Conservation (phyloP, 179 eudicot species). For the Spergularia azorica region DNA sequence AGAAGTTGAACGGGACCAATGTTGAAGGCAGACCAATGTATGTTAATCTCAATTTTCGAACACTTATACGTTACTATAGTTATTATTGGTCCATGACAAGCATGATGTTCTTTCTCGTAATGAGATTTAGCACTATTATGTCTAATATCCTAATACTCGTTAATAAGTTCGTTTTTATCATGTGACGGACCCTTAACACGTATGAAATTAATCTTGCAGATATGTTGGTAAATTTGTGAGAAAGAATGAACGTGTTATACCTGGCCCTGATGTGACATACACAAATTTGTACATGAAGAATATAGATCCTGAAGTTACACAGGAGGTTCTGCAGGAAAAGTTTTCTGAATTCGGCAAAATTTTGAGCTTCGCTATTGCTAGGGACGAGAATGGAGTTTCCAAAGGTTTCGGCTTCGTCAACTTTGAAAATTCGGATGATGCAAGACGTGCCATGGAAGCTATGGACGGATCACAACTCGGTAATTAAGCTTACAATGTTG, state of each 20-base stretch:
- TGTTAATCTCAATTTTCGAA: slow-evolving; percentile 4
- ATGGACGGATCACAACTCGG: slow-evolving; percentile 69
- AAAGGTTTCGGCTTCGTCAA: slow-evolving; percentile 83
- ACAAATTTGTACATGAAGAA: slow-evolving; percentile 79
- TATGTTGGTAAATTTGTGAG: slow-evolving; percentile 62
- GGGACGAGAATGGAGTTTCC: slow-evolving; percentile 57
- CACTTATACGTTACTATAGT: background rate
- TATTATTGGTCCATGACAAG: too few relatives aligned
- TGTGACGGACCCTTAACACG: background rate
- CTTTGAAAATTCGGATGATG: slow-evolving; percentile 68
- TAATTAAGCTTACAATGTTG: slow-evolving; percentile 33
- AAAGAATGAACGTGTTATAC: slow-evolving; percentile 50
- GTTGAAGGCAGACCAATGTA: slow-evolving; percentile 71
- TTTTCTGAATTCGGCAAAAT: slow-evolving; percentile 70
- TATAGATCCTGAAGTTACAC: slow-evolving; percentile 52
- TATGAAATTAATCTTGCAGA: slow-evolving; percentile 29
- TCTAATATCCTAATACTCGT: too few relatives aligned
- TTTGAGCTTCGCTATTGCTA: slow-evolving; percentile 53
- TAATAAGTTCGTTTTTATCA: background rate
- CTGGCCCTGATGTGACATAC: slow-evolving; percentile 44
- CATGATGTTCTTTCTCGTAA: too few relatives aligned
- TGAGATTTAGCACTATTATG: too few relatives aligned
- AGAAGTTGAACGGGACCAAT: slow-evolving; percentile 50
- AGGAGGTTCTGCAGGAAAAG: slow-evolving; percentile 50
- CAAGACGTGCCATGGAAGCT: slow-evolving; percentile 60